Conservation (phyloP, 2,329 filamentous ascomycete species). For the Madurella mycetomatis region DNA sequence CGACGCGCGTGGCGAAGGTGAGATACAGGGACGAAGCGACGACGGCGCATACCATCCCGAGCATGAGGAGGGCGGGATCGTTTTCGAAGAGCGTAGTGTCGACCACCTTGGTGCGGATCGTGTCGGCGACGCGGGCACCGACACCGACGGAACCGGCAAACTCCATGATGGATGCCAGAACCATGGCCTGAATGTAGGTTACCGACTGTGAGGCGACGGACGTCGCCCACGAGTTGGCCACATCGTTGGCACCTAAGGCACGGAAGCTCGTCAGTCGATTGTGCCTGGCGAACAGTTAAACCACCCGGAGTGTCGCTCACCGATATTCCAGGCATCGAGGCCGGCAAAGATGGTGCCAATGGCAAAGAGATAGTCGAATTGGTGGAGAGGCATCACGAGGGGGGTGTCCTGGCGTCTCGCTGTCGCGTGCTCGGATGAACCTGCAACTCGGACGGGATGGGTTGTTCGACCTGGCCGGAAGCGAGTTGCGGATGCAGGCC, state of each 20-base stretch:
- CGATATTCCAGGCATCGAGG: slow-evolving; percentile 64
- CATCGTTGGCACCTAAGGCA: slow-evolving; percentile 52
- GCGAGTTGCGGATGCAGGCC: background rate
- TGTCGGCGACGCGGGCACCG: slow-evolving; percentile 56
- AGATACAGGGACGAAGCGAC: slow-evolving; percentile 51
- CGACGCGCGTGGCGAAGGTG: slow-evolving; percentile 51
- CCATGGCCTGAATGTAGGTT: slow-evolving; percentile 56
- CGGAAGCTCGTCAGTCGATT: background rate
- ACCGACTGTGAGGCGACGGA: slow-evolving; percentile 66
- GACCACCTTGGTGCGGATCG: slow-evolving; percentile 58
- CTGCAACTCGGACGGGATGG: slow-evolving; percentile 5
- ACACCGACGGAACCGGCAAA: slow-evolving; percentile 58
- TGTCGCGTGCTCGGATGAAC: slow-evolving; percentile 10
- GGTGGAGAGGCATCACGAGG: slow-evolving; percentile 35
- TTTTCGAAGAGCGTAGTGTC: slow-evolving; percentile 42
- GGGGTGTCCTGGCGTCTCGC: background rate
- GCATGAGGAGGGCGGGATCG: slow-evolving; percentile 51
- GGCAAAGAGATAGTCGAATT: slow-evolving; percentile 61
- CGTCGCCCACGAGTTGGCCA: slow-evolving; percentile 73
- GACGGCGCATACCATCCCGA: slow-evolving; percentile 55
- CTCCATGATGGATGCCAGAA: slow-evolving; percentile 56
- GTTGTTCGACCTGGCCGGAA: slow-evolving; percentile 6
- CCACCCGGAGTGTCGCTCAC: slow-evolving; percentile 29
- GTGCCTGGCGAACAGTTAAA: background rate
- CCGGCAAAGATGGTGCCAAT: slow-evolving; percentile 62